Base-by-base conservation (phyloP, 2,329 filamentous ascomycete species). In the Fusarium protoensiforme region DNA sequence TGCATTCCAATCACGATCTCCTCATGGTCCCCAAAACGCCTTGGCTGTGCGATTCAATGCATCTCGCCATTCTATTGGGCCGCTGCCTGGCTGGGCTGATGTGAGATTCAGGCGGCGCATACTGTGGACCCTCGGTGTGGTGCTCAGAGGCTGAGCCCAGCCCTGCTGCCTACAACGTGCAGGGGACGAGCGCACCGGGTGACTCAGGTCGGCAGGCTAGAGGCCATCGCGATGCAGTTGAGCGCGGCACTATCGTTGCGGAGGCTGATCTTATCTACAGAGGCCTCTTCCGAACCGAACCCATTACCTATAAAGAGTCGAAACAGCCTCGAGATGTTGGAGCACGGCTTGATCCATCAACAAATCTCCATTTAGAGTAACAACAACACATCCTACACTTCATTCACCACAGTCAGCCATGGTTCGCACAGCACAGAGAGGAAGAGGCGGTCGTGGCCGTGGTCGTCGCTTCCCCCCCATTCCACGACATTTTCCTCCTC, bases 351-450 rank as follows among this genome's bases (percentile, higher is more conserved):
- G 16, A 31, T 16, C 27, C 58, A 33, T 35, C 31, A 46, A 46
- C 13, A 36, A 22, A 33, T 36, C n/a, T 36, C 48, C 16, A 56
- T 24, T 38, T 41, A 18, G 10, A 48, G 27, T 33, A 24, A 57
- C 24, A 24, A 57, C 24, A 65, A 38, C 48, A 48, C 43, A 29
- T 29, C 6, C 24, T n/a, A 38, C 53, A 31, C 9, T 27, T 20
- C 35, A 20, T 18, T 35, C 38, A 27, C 22, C 22, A 51, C 20
- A 36, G 38, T 18, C 33, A 54, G 68, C 27, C 39, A 77, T 77
- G 75, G 75, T 56, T 46, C 72, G 75, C 7, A 70, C 69, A 16
- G 31, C 59, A 22, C 69, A 71, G 36, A 36, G 38, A 27, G 64
- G 46, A 9, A 51, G 35, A 51, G 10, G 48, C n/a, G 62, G 31